Base-by-base conservation (phyloP, 257 asterid species). In the Primulina eburnea region DNA sequence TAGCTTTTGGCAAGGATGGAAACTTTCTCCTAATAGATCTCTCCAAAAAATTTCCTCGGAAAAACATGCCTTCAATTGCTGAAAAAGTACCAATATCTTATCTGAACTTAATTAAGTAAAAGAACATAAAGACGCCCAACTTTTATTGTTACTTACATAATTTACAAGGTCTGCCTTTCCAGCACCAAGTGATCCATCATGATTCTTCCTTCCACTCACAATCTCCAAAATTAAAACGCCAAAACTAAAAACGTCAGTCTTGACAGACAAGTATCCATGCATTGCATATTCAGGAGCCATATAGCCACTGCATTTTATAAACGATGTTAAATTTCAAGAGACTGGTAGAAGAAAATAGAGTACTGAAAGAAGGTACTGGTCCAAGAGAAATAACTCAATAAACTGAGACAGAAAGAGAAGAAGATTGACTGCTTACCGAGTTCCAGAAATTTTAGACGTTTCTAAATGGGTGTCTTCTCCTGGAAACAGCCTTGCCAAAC, bases 231-330 rank as follows among this genome's bases (percentile, higher is more conserved):
- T 74, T 81, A 91, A 84, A 77, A 91, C 77, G 52, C 97, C 96
- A 20, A 84, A 89, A 73, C 97, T 89, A 69, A 91, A 91, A 60
- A 91, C 97, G 68, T 91, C 96, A 8, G 95, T 80, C 88, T 91
- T 91, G 75, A 87, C 96, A 2, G 97, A 89, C 62, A 91, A 71
- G 70, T 83, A 86, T 72, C 96, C 97, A 63, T 73, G 92, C 50
- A 90, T 67, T 58, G 96, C 96, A 77, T 90, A 90, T 77, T 90
- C 97, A 0, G 97, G 97, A 68, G 97, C 95, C 96, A 91, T 89
- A 75, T 89, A 91, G 37, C 97, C 96, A 76, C 97, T 91, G 87
- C 81, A 74, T 30, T 63, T 64, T 74, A 60, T 50, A 79, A 59
- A 68, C 29, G 59, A 30, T 63, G 3, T 59, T 21, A 37, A 47